Evolutionary conservation across 768 basidiomycete genomes (phyloP).

Genomic region (Cytidiella melzeri): DNA sequence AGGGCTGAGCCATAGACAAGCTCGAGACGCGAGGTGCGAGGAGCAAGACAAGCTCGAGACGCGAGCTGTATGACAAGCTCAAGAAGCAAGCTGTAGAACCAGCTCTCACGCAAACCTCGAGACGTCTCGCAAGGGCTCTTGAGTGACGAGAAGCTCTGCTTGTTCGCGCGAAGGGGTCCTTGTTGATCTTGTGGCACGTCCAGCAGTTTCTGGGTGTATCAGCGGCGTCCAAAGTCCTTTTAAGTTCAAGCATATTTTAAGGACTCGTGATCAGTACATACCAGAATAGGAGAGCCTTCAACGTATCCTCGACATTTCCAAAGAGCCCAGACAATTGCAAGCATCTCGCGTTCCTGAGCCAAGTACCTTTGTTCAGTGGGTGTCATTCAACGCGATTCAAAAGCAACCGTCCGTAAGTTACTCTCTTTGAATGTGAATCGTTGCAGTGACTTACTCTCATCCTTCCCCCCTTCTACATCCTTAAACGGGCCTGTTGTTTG

Average conservation of each 20-base stretch:
- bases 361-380: slow-evolving; percentile 40
- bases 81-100: too few species aligned
- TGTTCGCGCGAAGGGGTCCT: too few species aligned
- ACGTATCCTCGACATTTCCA: slow-evolving; percentile 21
- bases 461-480: background rate
- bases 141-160: too few species aligned
- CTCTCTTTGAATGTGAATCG: background rate
- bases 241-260: slow-evolving; percentile 17
- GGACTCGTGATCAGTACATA: slow-evolving; percentile 19
- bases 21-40: too few species aligned
- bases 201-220: too few species aligned
- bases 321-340: slow-evolving; percentile 36
- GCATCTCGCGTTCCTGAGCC: slow-evolving; percentile 44
- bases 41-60: too few species aligned
- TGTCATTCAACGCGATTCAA: slow-evolving; percentile 20
- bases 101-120: too few species aligned
- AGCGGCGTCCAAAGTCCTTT: slow-evolving; percentile 16
- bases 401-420: background rate
- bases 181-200: too few species aligned
- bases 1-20: too few species aligned
- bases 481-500: background rate
- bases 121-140: too few species aligned
- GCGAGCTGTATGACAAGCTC: too few species aligned
- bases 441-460: background rate
- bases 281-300: slow-evolving; percentile 8